phyloP scores from a whole-genome alignment of 331 rosid species.

The Spiraea crenata region DNA sequence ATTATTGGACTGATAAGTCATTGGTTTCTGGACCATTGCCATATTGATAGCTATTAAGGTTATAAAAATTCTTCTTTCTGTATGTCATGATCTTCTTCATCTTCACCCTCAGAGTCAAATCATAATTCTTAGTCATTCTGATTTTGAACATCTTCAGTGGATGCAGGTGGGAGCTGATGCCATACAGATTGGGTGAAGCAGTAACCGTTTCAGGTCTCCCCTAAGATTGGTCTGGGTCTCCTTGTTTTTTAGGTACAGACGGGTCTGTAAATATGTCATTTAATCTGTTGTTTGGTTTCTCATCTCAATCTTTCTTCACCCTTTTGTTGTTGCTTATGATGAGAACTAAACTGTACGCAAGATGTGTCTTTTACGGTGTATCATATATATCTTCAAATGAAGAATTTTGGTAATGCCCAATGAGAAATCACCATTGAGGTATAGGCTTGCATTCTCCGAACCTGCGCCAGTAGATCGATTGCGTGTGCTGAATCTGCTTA shows the following conservation, averaged over 20 bases:
- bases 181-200: slow-evolving; percentile 18
- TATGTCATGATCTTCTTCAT: neutral
- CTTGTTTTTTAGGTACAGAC: slow-evolving; percentile 27
- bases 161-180: slow-evolving; percentile 72
- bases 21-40: too few relatives aligned
- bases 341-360: slow-evolving; percentile 53
- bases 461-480: neutral
- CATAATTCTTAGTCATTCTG: slow-evolving; percentile 7
- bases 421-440: slow-evolving; percentile 6
- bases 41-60: neutral
- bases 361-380: slow-evolving; percentile 25
- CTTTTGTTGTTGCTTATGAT: slow-evolving; percentile 39
- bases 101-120: neutral
- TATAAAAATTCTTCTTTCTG: neutral
- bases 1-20: neutral
- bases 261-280: slow-evolving; percentile 57
- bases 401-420: slow-evolving; percentile 38
- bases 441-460: neutral
- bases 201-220: neutral
- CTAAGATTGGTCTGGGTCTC: slow-evolving; percentile 31
- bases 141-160: slow-evolving; percentile 53
- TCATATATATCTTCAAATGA: slow-evolving; percentile 40
- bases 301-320: slow-evolving; percentile 46
- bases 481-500: too few relatives aligned
- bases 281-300: slow-evolving; percentile 57